These are phyloP conservation scores for Senna tora DNA, from an alignment of 306 rosid genomes.

Conservation along the genomic window DNA sequence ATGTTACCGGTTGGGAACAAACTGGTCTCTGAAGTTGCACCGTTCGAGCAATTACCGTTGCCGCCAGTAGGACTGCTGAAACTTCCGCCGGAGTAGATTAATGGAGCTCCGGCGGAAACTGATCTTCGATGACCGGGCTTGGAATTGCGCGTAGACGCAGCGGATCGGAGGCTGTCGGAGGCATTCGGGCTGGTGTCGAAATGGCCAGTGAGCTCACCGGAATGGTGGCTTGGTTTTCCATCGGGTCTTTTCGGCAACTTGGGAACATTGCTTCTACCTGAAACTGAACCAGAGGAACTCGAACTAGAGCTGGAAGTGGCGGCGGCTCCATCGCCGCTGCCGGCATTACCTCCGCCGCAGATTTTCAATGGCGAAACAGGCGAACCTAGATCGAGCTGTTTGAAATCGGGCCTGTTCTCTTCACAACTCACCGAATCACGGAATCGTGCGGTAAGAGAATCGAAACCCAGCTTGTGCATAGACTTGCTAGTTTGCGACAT, in stretches of 20 bases:
- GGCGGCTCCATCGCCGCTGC: conserved; percentile 28
- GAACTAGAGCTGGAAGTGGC: conserved; percentile 55
- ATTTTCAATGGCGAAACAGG: conserved; percentile 59
- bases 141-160: conserved; percentile 35
- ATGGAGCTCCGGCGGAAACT: conserved; percentile 76
- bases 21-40: conserved; percentile 39
- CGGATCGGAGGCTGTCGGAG: conserved; percentile 53
- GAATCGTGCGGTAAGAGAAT: conserved; percentile 50
- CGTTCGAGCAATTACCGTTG: conserved; percentile 33
- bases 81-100: conserved; percentile 71
- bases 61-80: conserved; percentile 29
- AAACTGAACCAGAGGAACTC: conserved; percentile 63
- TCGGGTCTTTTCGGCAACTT: conserved; percentile 54
- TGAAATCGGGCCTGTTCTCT: conserved; percentile 70
- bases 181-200: conserved; percentile 51
- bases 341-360: conserved; percentile 28
- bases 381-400: conserved; percentile 64
- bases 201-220: conserved; percentile 56
- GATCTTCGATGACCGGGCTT: conserved; percentile 83
- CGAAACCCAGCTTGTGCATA: conserved; percentile 50
- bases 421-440: conserved; percentile 51
- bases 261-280: conserved; percentile 44
- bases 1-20: conserved; percentile 74
- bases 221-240: conserved; percentile 47
- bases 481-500: conserved; percentile 61